Evolutionary conservation across 2,329 filamentous ascomycete species (phyloP).

Genomic region (Intubia oerlemansii): DNA sequence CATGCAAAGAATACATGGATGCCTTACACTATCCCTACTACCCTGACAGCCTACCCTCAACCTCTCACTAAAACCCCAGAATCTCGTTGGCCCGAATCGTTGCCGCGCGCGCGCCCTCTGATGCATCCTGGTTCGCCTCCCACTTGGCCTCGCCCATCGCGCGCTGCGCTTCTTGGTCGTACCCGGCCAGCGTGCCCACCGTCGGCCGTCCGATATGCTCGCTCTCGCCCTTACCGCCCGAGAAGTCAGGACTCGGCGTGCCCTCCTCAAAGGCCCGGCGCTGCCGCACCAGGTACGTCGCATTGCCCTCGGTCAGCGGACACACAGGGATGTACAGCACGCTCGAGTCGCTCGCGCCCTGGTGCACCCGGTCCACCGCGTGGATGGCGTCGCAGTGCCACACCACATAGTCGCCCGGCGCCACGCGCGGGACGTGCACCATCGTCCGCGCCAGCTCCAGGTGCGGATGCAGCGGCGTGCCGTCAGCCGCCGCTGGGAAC

Average conservation of each 20-base stretch:
- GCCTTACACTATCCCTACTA: no score
- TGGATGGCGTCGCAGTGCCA: constrained; percentile 78
- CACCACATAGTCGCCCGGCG: constrained; percentile 55
- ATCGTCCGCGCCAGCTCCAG: constrained; percentile 45
- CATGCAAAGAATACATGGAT: no score
- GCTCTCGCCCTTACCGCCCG: constrained; percentile 46
- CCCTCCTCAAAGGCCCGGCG: constrained; percentile 49
- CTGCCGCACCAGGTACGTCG: constrained; percentile 48
- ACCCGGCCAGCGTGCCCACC: constrained; percentile 14
- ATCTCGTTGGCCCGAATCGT: constrained; percentile 22
- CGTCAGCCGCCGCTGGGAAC: constrained; percentile 24
- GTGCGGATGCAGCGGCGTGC: constrained; percentile 39
- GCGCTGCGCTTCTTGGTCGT: constrained; percentile 14
- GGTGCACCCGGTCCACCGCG: constrained; percentile 61
- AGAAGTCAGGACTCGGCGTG: constrained; percentile 48
- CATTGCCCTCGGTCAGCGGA: constrained; percentile 56
- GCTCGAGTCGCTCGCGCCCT: constrained; percentile 50
- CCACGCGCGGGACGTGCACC: constrained; percentile 47
- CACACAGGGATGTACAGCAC: constrained; percentile 82
- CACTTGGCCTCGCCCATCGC: constrained; percentile 25
- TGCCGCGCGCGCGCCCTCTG: constrained; percentile 15
- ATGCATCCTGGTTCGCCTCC: constrained; percentile 9
- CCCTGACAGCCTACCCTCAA: no score
- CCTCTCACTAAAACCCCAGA: constrained; percentile 19
- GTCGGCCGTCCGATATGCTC: constrained; percentile 26